Percentiles rank a stretch among this genome's conserved stretches.
phyloP scores from a whole-genome alignment of 371 early-diverging fungal genomes.

The Nematocida homosporus region DNA sequence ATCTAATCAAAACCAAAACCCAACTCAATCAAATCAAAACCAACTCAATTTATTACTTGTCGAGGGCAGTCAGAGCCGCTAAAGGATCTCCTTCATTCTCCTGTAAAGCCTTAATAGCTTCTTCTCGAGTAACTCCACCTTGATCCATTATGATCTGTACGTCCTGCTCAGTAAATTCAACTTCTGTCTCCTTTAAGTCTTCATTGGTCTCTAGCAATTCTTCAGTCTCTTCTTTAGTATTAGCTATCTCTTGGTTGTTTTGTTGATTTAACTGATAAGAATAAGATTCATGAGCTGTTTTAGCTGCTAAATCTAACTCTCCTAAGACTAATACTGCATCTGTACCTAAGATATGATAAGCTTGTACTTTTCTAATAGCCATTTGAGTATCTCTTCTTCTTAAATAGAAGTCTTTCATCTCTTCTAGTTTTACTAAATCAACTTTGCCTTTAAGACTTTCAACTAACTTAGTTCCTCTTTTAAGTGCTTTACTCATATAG shows the following conservation, averaged over 20 bases:
- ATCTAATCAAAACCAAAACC: too few relatives aligned
- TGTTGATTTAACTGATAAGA: not conserved
- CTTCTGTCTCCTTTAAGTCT: not conserved
- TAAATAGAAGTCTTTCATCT: constrained; percentile 41
- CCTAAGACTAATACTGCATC: constrained; percentile 37
- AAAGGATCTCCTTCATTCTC: constrained; percentile 61
- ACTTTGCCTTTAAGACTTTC: constrained; percentile 22
- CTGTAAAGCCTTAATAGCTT: constrained; percentile 55
- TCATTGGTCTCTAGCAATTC: not conserved
- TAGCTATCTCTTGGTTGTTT: not conserved
- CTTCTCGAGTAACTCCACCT: constrained; percentile 42
- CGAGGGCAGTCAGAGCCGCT: constrained; percentile 55
- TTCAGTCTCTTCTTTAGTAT: not conserved
- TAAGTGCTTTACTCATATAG: constrained; percentile 31
- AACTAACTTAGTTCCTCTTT: constrained; percentile 38
- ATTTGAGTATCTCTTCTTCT: constrained; percentile 31
- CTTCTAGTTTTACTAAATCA: constrained; percentile 10
- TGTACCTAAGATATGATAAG: constrained; percentile 38
- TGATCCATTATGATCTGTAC: constrained; percentile 58
- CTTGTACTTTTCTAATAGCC: constrained; percentile 47
- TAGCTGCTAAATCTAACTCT: constrained; percentile 23
- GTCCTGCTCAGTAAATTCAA: not conserved
- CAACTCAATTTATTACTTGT: not conserved
- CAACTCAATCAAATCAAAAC: too few relatives aligned
- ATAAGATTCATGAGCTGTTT: constrained; percentile 34